Evolutionary conservation across 805 yeast species (phyloP).

Genomic region (Kuraishia cidri): DNA sequence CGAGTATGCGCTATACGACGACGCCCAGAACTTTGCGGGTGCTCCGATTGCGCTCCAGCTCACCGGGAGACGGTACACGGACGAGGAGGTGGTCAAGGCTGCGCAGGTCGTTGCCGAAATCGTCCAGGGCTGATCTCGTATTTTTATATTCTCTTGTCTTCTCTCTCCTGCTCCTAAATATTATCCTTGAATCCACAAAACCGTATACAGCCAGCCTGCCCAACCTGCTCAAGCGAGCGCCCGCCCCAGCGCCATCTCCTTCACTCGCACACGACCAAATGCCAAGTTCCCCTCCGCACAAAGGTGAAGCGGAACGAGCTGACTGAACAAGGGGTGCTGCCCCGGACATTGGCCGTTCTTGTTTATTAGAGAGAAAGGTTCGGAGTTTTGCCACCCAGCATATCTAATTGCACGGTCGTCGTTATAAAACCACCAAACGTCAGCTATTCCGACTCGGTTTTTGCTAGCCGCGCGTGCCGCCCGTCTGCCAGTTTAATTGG

Average conservation of each 20-base stretch:
- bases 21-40: slow-evolving; percentile 23
- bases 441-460: too few relatives aligned
- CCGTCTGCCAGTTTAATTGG: too few relatives aligned
- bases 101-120: slow-evolving; percentile 20
- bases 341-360: too few relatives aligned
- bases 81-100: slow-evolving; percentile 31
- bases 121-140: slow-evolving; percentile 5
- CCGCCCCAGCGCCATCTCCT: background rate
- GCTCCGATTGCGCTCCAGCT: slow-evolving; percentile 33
- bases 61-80: slow-evolving; percentile 31
- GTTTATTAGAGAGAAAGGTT: too few relatives aligned
- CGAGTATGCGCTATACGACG: slow-evolving; percentile 25
- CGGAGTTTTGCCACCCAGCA: too few relatives aligned
- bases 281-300: background rate
- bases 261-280: background rate
- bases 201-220: background rate
- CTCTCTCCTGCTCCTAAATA: too few relatives aligned
- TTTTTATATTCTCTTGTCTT: background rate
- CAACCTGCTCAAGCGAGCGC: background rate
- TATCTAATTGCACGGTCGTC: too few relatives aligned
- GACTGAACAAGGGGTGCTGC: too few relatives aligned
- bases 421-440: too few relatives aligned
- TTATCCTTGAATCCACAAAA: background rate
- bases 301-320: too few relatives aligned
- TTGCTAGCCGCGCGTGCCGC: too few relatives aligned